Evolutionary conservation across 2,329 filamentous ascomycete genomes (phyloP).

Genomic region (Mycosphaerella sp.): DNA sequence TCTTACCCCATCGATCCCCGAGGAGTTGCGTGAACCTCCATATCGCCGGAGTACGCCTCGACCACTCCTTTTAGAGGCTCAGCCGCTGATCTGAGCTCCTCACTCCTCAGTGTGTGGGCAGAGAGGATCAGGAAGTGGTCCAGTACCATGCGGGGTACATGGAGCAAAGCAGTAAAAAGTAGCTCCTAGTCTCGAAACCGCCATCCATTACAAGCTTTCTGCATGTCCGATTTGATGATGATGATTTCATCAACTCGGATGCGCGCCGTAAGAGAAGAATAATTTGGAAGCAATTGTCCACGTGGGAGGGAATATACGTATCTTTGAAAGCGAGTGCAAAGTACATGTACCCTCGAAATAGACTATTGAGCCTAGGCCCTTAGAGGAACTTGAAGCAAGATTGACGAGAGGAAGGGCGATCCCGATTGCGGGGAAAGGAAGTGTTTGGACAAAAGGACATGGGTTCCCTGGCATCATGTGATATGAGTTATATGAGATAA

Average conservation of each 20-base stretch:
- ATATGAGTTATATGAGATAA: too few species aligned
- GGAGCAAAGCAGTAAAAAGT: neutral
- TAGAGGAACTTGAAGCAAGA: neutral
- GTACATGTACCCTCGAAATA: neutral
- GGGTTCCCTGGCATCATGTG: too few species aligned
- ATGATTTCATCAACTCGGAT: neutral
- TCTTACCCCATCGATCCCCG: slow-evolving; percentile 10
- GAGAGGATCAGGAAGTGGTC: slow-evolving; percentile 1
- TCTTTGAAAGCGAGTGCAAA: neutral
- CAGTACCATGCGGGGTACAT: slow-evolving; percentile 20
- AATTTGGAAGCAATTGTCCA: slow-evolving; percentile 18
- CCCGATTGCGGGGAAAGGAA: neutral
- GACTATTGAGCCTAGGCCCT: neutral
- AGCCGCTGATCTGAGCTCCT: slow-evolving; percentile 10
- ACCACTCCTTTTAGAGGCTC: slow-evolving; percentile 2
- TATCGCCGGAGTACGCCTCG: slow-evolving; percentile 19
- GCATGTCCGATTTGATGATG: slow-evolving; percentile 7
- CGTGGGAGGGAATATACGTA: neutral
- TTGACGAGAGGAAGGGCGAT: neutral
- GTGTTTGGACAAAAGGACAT: too few species aligned
- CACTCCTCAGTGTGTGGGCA: neutral
- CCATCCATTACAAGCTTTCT: neutral
- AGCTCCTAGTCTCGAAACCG: slow-evolving; percentile 2
- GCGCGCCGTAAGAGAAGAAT: neutral
- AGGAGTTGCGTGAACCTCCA: slow-evolving; percentile 13